A percentile compares a stretch with the other conserved stretches of the same genome.
Conservation (phyloP, 345 rosid genomes). For the Fremontodendron californicum region DNA sequence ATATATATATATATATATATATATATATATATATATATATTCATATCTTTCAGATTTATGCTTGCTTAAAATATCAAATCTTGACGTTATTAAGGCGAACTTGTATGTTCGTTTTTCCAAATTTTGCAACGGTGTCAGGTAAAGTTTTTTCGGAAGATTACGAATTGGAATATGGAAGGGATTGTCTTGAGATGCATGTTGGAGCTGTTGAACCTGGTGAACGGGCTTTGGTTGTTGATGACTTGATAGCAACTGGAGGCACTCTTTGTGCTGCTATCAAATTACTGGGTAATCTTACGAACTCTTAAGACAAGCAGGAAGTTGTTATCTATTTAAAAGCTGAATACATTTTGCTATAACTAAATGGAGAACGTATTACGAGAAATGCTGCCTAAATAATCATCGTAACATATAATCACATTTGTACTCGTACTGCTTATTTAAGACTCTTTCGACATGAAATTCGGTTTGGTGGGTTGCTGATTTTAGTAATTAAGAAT, state of each 20-base stretch:
- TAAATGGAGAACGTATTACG: too few species aligned
- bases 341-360: too few species aligned
- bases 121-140: too few species aligned
- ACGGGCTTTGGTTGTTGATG: conserved; percentile 84
- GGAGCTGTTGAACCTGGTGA: conserved; percentile 81
- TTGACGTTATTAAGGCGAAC: background rate
- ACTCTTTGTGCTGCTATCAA: conserved; percentile 96
- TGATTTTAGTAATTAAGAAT: background rate
- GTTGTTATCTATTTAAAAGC: too few species aligned
- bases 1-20: too few species aligned
- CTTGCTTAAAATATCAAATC: background rate
- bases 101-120: background rate
- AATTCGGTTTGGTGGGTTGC: too few species aligned
- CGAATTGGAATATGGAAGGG: conserved; percentile 79
- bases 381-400: too few species aligned
- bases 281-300: conserved; percentile 58
- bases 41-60: background rate
- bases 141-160: conserved; percentile 83
- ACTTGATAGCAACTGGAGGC: conserved; percentile 92
- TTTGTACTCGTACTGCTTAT: background rate
- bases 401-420: too few species aligned
- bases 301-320: conserved; percentile 14
- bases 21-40: background rate
- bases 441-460: too few species aligned
- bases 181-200: conserved; percentile 88